Conservation (phyloP, 2,329 filamentous ascomycete species). For the Alternaria sp. region DNA sequence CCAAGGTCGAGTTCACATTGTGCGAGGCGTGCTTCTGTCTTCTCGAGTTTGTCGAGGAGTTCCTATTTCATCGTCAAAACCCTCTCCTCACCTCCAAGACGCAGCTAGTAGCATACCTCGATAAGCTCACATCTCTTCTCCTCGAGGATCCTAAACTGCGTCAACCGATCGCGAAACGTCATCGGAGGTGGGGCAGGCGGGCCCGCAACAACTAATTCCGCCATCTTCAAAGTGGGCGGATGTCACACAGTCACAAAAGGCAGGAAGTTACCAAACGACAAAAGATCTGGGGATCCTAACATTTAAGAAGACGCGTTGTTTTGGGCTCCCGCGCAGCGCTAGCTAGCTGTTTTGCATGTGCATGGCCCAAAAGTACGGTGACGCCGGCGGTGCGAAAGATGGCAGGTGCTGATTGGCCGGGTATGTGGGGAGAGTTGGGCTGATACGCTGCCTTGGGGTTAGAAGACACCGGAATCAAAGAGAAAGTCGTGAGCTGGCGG, state of each 20-base stretch:
- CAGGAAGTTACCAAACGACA: neutral
- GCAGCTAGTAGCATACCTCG: constrained; percentile 33
- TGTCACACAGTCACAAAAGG: constrained; percentile 13
- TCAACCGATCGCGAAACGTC: constrained; percentile 45
- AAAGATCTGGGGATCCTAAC: constrained; percentile 35
- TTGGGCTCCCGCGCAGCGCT: constrained; percentile 38
- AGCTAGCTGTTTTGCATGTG: constrained; percentile 42
- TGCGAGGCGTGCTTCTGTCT: constrained; percentile 45
- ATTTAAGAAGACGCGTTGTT: constrained; percentile 41
- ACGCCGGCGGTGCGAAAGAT: constrained; percentile 35
- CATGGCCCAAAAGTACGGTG: constrained; percentile 43
- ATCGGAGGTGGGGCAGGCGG: constrained; percentile 23
- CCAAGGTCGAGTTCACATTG: constrained; percentile 49
- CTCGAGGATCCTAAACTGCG: constrained; percentile 49
- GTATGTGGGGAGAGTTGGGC: constrained; percentile 32
- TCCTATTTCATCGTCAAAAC: constrained; percentile 31
- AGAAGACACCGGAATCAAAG: constrained; percentile 37
- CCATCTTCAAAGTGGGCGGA: constrained; percentile 20
- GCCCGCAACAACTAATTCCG: constrained; percentile 22
- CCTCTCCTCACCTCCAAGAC: neutral
- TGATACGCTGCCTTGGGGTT: constrained; percentile 41
- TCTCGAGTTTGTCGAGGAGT: constrained; percentile 49
- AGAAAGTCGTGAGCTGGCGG: constrained; percentile 37
- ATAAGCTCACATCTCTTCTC: constrained; percentile 50
- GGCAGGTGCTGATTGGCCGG: constrained; percentile 44